phyloP scores from a whole-genome alignment of 1,284 basidiomycete species.

The Sanghuangporus baumii region DNA sequence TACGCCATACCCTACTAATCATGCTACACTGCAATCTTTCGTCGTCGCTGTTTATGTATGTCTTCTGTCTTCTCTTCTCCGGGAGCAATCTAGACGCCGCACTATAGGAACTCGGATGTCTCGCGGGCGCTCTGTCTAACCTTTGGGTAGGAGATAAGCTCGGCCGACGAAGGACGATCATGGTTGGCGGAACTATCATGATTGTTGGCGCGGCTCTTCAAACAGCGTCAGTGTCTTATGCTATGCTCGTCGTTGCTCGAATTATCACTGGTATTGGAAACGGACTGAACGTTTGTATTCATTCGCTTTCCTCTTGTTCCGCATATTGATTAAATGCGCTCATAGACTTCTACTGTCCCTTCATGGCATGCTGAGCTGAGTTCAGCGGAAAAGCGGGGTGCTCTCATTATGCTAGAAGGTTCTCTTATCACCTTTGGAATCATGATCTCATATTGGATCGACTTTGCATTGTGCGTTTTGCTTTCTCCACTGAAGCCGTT shows the following conservation, averaged over 20 bases:
- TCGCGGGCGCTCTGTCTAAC: slow-evolving; percentile 46
- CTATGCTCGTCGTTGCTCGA: slow-evolving; percentile 56
- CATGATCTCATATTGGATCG: slow-evolving; percentile 64
- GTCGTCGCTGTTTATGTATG: slow-evolving; percentile 50
- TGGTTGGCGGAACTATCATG: slow-evolving; percentile 51
- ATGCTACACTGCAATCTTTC: slow-evolving; percentile 50
- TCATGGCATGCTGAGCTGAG: slow-evolving; percentile 65
- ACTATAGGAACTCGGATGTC: slow-evolving; percentile 46
- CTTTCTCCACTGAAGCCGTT: background rate
- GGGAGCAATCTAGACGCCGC: background rate
- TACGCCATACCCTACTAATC: slow-evolving; percentile 22
- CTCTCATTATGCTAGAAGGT: slow-evolving; percentile 65
- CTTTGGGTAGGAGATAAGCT: slow-evolving; percentile 51
- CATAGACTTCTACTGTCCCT: slow-evolving; percentile 57
- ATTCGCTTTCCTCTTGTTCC: background rate
- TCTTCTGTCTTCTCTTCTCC: slow-evolving; percentile 13
- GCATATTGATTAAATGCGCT: slow-evolving; percentile 25
- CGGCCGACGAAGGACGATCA: slow-evolving; percentile 47
- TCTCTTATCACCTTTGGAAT: slow-evolving; percentile 66
- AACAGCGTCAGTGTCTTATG: slow-evolving; percentile 45
- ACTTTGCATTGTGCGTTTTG: slow-evolving; percentile 47
- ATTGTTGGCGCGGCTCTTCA: slow-evolving; percentile 59
- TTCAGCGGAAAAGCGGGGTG: slow-evolving; percentile 53
- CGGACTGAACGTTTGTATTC: slow-evolving; percentile 49
- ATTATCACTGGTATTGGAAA: slow-evolving; percentile 63